Evolutionary conservation across 1,284 basidiomycete genomes (phyloP), one percentile per base, ranked within the genome.

Genomic region (Ustilago xerochloae): DNA sequence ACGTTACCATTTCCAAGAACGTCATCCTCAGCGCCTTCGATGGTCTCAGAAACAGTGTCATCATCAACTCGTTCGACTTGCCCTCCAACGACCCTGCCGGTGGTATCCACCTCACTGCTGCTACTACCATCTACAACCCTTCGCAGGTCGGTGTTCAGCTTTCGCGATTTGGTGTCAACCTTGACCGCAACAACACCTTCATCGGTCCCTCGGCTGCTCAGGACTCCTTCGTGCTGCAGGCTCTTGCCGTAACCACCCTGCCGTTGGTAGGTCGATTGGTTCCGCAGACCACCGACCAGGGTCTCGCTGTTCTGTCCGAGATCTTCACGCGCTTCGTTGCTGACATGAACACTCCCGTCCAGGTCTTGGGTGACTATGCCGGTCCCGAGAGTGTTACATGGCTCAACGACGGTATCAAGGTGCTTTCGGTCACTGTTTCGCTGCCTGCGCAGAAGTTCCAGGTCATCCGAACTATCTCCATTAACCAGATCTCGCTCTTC

Each of bases 271-370:
- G 91, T 43, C 88, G 90, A 10, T 87, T 93, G 43, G 83, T 91
- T 24, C 90, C 90, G 2, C 91, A 93, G 78, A 85, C 79, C 26
- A 86, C 86, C 20, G 59, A 85, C 3, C 33, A 60, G 10, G 91
- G 89, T 0, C 87, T 92, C 30, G 87, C 87, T 3, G 77, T 78
- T 8, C 89, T 92, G 3, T 91, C 91, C 1, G 84, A 86, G 18
- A 86, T 92, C 39, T 92, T 92, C 85, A 92, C 91, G 62, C 89
- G 88, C 63, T 92, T 91, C 77, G 87, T 92, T 1, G 90, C 90
- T 53, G 90, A 91, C 5, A 84, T 88, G 75, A 87, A 90, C 71
- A 91, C 89, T 55, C 83, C 88, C 52, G 87, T 93, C 18, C 79
- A 86, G 24, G 90, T 92, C 24, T 86, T 88, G 36, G 91, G 92